phyloP scores from a whole-genome alignment of 768 basidiomycete genomes.

The Termitomyces heimii region DNA sequence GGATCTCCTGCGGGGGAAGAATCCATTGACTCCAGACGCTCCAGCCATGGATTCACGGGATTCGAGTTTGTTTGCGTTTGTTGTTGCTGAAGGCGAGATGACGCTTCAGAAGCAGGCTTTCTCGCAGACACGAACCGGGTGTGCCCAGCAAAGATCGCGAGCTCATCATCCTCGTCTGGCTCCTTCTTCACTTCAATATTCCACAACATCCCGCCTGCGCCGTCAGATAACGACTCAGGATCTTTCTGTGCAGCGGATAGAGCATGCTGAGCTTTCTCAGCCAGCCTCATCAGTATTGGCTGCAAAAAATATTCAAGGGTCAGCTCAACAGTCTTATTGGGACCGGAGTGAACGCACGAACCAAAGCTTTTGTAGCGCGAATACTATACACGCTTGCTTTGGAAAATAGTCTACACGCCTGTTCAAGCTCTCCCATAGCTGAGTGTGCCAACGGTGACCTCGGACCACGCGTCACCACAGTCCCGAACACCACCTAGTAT shows the following conservation, averaged over 20 bases:
- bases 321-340: not conserved
- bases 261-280: conserved; percentile 61
- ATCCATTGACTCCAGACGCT: not conserved
- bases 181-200: conserved; percentile 39
- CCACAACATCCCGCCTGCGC: conserved; percentile 40
- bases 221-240: conserved; percentile 20
- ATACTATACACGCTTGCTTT: conserved; percentile 54
- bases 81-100: not conserved
- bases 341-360: conserved; percentile 23
- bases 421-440: conserved; percentile 67
- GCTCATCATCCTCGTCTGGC: conserved; percentile 56
- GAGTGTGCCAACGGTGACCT: conserved; percentile 58
- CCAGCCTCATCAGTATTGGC: conserved; percentile 56
- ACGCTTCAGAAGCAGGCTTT: conserved; percentile 12
- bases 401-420: conserved; percentile 59
- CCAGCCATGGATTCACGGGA: conserved; percentile 1
- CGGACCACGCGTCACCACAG: conserved; percentile 72
- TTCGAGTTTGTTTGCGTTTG: not conserved
- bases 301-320: conserved; percentile 15
- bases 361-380: conserved; percentile 60
- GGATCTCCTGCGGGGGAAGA: not conserved
- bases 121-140: conserved; percentile 54
- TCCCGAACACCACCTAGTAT: conserved; percentile 66
- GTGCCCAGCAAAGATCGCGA: conserved; percentile 65
- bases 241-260: conserved; percentile 38